phyloP scores from a whole-genome alignment of 208 protist genomes.

The Wallacemonas sp. region DNA sequence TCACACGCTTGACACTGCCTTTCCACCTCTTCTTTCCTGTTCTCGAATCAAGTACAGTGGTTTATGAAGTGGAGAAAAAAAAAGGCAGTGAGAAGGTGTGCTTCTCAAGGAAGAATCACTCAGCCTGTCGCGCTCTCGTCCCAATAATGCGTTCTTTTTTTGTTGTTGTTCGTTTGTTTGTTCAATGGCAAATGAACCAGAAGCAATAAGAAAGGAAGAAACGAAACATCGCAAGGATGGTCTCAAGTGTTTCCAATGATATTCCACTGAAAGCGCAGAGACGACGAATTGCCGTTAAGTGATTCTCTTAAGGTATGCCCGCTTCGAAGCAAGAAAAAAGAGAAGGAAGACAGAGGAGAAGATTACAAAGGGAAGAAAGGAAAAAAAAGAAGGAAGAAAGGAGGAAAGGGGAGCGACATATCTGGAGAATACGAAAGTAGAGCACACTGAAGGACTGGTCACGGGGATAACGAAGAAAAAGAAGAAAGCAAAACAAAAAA shows the following conservation, averaged over 20 bases:
- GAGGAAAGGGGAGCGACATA: neutral
- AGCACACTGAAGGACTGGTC: neutral
- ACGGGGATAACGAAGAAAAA: too few relatives aligned
- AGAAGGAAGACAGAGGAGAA: constrained; percentile 5
- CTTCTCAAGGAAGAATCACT: neutral
- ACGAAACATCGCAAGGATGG: neutral
- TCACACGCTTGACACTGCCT: too few relatives aligned
- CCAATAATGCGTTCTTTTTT: too few relatives aligned
- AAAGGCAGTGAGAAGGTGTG: neutral
- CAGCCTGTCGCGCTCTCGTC: too few relatives aligned
- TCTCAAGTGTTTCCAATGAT: neutral
- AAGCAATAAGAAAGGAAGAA: neutral
- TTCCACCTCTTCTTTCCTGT: too few relatives aligned
- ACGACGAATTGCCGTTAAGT: neutral
- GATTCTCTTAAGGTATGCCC: neutral
- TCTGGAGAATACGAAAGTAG: neutral
- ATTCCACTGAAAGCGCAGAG: neutral
- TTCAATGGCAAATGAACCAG: too few relatives aligned
- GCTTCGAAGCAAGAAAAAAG: neutral
- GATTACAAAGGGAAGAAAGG: too few relatives aligned
- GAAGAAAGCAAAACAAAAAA: neutral
- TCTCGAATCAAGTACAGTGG: too few relatives aligned
- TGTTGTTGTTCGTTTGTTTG: too few relatives aligned
- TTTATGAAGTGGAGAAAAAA: neutral
- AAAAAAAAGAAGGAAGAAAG: neutral